A percentile compares a stretch with the other conserved stretches of the same genome.
Conservation (phyloP, 768 basidiomycete species). For the Leucosporidium creatinivorum region DNA sequence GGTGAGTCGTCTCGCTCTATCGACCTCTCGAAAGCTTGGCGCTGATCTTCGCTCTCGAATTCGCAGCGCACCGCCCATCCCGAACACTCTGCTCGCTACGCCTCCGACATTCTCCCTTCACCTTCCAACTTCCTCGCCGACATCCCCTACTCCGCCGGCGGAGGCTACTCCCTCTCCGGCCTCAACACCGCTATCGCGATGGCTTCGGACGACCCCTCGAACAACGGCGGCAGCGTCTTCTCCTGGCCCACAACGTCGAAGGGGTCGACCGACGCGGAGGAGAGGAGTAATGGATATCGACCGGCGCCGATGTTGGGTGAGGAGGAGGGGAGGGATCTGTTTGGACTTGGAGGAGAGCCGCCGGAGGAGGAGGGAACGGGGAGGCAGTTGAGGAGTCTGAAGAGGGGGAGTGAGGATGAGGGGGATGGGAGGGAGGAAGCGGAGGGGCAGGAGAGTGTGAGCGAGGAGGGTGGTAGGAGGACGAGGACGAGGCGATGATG, state of each 20-base stretch:
- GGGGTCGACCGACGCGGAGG: background rate
- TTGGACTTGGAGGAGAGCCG: background rate
- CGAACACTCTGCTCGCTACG: conserved; percentile 7
- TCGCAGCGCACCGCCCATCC: conserved; percentile 15
- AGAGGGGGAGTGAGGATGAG: conserved; percentile 7
- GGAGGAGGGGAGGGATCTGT: conserved; percentile 6
- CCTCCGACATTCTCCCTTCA: conserved; percentile 23
- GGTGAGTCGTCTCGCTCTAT: background rate
- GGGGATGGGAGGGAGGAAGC: background rate
- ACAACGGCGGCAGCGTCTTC: background rate
- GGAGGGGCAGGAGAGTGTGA: background rate
- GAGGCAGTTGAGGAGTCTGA: background rate
- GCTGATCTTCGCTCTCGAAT: background rate
- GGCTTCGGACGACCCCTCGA: background rate
- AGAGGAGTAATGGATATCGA: too few relatives aligned
- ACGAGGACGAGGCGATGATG: too few relatives aligned
- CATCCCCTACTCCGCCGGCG: too few relatives aligned
- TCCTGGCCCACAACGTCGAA: background rate
- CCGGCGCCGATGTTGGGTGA: conserved; percentile 15
- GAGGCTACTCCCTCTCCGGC: background rate
- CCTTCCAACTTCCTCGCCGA: conserved; percentile 25
- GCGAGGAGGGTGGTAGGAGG: background rate
- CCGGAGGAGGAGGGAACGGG: too few relatives aligned
- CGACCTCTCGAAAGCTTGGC: too few relatives aligned
- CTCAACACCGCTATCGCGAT: background rate